Evolutionary conservation across 2,329 filamentous ascomycete species (phyloP), one percentile per base, ranked within the genome.

Genomic region (Diaporthe capsici): DNA sequence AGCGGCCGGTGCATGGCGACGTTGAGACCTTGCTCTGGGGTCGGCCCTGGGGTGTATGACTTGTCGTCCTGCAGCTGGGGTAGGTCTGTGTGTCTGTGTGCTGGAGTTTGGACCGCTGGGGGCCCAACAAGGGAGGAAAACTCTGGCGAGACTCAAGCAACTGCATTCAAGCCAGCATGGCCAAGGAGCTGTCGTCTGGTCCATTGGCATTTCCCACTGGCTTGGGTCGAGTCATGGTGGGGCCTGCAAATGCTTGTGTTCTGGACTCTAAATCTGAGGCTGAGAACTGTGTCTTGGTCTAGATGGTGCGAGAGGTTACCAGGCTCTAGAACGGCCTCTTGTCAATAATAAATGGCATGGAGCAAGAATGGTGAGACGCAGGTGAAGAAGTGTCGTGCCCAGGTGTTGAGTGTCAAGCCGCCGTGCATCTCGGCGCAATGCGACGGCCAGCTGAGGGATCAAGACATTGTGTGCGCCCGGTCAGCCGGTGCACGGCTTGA

Each of bases 191-290:
- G 65, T 70, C 65, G 65, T 70, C 65, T 42, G 65, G 65, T 70
- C 49, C 34, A 70, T 4, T 13, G 17, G 51, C 22, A 55, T 70
- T n/a, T 42, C 28, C 49, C 65, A 70, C 20, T 17, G 25, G 65
- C 65, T 70, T 13, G 65, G 65, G 65, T 68, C 65, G 65, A 68
- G 65, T 68, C 65, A 68, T 53, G 65, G 65, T 68, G 65, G 65
- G 65, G 65, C 49, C 65, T 28, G 44, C 20, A 42, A 55, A 70
- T 55, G 65, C 65, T 70, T 70, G 28, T 70, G 34, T 70, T 39
- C 65, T 42, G 65, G 49, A 55, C 65, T 70, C 47, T 22, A 31
- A 42, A 55, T 42, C 13, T 25, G 10, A 70, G 65, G 65, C 65
- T 70, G 65, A 55, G 65, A 34, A 70, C 55, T n/a, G 8, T 70